Conservation (phyloP, 148 eudicot genomes). For the Chenopodium album region DNA sequence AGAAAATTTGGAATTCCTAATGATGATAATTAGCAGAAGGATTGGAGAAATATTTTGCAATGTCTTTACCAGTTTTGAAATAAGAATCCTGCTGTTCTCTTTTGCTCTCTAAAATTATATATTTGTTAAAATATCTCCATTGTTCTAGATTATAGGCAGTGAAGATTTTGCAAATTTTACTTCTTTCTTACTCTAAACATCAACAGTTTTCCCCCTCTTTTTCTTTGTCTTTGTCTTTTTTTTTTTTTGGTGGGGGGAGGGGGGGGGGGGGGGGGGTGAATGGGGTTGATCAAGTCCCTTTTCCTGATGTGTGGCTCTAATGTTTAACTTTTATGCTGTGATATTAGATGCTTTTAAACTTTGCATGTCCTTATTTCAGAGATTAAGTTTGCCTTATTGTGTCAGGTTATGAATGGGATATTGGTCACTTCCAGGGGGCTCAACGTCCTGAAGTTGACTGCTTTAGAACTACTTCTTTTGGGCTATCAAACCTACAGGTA, state of each 20-base stretch:
- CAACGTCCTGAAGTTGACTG: conserved; percentile 91
- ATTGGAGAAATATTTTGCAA: not conserved
- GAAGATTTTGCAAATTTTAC: not conserved
- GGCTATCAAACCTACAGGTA: conserved; percentile 75
- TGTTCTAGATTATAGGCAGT: not conserved
- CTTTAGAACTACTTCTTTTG: conserved; percentile 93
- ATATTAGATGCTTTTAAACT: not conserved
- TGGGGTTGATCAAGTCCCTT: not conserved
- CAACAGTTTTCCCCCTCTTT: not conserved
- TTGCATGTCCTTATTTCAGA: not conserved
- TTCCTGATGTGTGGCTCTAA: not conserved
- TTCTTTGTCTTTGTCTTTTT: not conserved
- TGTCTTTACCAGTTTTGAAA: not conserved
- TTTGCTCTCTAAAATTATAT: not conserved
- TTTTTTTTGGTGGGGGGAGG: not conserved
- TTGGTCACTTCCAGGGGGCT: conserved; percentile 91
- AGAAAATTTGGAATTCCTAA: too few relatives aligned
- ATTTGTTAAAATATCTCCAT: not conserved
- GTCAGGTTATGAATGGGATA: conserved; percentile 97
- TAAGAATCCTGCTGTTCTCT: not conserved
- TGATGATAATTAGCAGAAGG: not conserved
- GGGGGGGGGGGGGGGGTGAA: not conserved
- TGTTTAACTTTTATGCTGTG: not conserved
- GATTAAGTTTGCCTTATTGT: conserved; percentile 9
- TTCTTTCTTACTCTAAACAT: not conserved